Evolutionary conservation across 768 basidiomycete species (phyloP).

Genomic region (Lactarius akahatsu): DNA sequence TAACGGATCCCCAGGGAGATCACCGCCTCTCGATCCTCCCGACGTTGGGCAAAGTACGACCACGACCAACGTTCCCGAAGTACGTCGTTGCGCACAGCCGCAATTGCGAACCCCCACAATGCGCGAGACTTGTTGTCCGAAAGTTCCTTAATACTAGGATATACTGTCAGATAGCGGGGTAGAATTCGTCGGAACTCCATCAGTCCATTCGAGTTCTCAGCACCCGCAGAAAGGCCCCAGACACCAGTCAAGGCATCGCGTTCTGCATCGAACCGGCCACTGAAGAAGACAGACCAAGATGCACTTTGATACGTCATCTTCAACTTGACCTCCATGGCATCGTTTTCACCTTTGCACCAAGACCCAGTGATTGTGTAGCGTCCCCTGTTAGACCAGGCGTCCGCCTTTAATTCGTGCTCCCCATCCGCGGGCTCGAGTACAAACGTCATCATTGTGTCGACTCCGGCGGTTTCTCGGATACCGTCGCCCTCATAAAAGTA

Average conservation of each 20-base stretch:
- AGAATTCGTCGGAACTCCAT: constrained; percentile 33
- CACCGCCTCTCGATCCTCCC: constrained; percentile 30
- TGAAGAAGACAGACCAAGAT: constrained; percentile 15
- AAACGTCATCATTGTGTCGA: constrained; percentile 19
- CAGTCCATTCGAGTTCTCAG: neutral
- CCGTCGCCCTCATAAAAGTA: constrained; percentile 17
- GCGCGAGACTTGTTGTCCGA: constrained; percentile 32
- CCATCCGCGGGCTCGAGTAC: constrained; percentile 17
- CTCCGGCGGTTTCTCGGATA: neutral
- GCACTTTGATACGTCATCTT: constrained; percentile 20
- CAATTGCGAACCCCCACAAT: constrained; percentile 36
- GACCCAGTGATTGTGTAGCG: constrained; percentile 27
- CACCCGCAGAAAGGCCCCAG: neutral
- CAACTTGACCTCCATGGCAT: constrained; percentile 22
- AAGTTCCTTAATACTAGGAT: constrained; percentile 33
- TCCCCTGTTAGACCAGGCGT: constrained; percentile 21
- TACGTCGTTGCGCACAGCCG: constrained; percentile 30
- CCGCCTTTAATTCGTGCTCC: constrained; percentile 16
- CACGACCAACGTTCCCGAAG: constrained; percentile 34
- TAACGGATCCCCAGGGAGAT: constrained; percentile 33
- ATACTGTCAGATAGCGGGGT: constrained; percentile 31
- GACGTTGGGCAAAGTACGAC: constrained; percentile 36
- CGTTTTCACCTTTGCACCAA: constrained; percentile 25
- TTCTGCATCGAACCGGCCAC: constrained; percentile 12
- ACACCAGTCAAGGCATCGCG: constrained; percentile 18